Evolutionary conservation across 495 filamentous ascomycete genomes (phyloP), one percentile per base, ranked within the genome.

Genomic region (Aspergillus taichungensis): DNA sequence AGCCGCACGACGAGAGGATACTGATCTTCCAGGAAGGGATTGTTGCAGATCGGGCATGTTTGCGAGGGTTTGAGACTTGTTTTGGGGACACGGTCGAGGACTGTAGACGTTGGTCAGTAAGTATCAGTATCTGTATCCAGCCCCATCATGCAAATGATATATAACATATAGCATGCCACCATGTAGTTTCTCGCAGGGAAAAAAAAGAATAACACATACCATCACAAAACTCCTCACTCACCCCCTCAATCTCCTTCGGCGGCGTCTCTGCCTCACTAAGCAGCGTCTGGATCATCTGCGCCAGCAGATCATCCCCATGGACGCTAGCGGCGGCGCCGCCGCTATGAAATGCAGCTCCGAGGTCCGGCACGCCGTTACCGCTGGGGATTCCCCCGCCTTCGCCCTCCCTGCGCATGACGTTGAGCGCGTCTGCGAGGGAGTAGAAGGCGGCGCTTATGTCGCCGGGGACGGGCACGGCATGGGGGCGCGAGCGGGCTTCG

Each of bases 1-100:
- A 98, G 71, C 51, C 81, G 77, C 29, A 96, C 91, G 11, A 96
- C 90, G 9, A 98, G 74, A 13, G 87, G 84, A 52, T 88, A 82
- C 34, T 69, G 52, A 46, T 84, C 80, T 34, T 95, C 89, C 11
- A 95, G 59, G 54, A 88, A 96, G 31, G 71, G 67, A 56, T 89
- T 87, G 14, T 76, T 79, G 62, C 92, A 98, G 48, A 98, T 96
- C 1, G 87, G 85, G 53, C 92, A 98, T 24, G 59, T 69, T 48
- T 91, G 85, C 6, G 73, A 76, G 29, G 68, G 55, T 54, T 83
- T 81, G 31, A 96, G 64, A 10, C 62, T 59, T 63, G 79, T 78
- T 53, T 81, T 83, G 8, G 81, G 74, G 45, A 97, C 83, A 5
- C 91, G 74, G 31, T 97, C 92, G 40, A 96, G 75, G 43, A 72